Evolutionary conservation across 371 early-diverging fungal genomes (phyloP), one percentile per base, ranked within the genome.

Genomic region (Homolaphlyctis polyrhiza): DNA sequence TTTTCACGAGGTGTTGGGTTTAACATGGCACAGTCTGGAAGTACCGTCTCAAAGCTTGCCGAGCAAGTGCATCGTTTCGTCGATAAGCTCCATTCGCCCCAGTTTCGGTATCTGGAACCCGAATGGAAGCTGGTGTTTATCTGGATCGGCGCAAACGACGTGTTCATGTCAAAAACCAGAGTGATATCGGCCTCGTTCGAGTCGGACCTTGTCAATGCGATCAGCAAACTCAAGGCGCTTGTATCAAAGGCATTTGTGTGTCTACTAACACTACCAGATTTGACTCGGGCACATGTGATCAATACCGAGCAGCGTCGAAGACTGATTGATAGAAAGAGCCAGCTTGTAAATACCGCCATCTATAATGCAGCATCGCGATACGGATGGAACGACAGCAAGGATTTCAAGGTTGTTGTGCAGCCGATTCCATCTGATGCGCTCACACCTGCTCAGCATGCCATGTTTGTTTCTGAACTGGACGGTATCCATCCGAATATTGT

Each of bases 91-190:
- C 55, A 33, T 25, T 35, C 13, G 30, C 45, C 47, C 30, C 25
- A 39, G 32, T 21, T 18, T 21, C 21, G 36, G 13, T 8, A 28
- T 16, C 5, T 57, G 1, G 48, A 47, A 27, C 14, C 35, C 30
- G 21, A 30, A n/a, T 55, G 47, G 35, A 64, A 64, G 32, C 21
- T 64, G 8, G 16, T 64, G 14, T 64, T 62, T 28, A 36, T 64
- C 23, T 64, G 64, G 64, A 64, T 64, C 23, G 64, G 64, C 14
- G 64, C 58, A 1, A 64, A 64, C 48, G 64, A 57, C 35, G 59
- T 36, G 14, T 43, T 64, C 29, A 35, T 32, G 3, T 14, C 18
- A 28, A 14, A 30, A 8, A 57, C 25, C 0, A 43, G 23, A 2
- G 28, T 14, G n/a, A 62, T 62, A 28, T 18, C 35, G 55, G 21